Percentiles rank a stretch among this genome's conserved stretches.
Conservation (phyloP, 768 basidiomycete species). For the Pleurotus ostreatus region DNA sequence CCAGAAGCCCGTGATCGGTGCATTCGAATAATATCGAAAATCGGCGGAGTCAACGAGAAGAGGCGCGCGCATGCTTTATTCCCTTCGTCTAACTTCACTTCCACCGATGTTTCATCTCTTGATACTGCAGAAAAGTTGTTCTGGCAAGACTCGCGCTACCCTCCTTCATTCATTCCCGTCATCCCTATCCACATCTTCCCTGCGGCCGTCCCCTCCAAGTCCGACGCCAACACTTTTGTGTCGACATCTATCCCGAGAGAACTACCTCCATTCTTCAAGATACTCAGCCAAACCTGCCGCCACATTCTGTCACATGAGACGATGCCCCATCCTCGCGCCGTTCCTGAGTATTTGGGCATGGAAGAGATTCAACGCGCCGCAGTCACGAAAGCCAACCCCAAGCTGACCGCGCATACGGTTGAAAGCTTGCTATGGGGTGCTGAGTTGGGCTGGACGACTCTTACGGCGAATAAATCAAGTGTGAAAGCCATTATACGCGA, state of each 20-base stretch:
- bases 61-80: constrained; percentile 63
- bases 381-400: constrained; percentile 51
- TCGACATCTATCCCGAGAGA: neutral
- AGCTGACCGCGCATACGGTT: constrained; percentile 74
- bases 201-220: constrained; percentile 14
- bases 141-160: constrained; percentile 64
- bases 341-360: constrained; percentile 12
- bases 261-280: constrained; percentile 37
- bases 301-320: constrained; percentile 48
- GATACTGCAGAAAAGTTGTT: constrained; percentile 39
- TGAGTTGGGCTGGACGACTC: constrained; percentile 71
- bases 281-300: constrained; percentile 49
- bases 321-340: constrained; percentile 28
- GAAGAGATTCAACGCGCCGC: constrained; percentile 43
- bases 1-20: constrained; percentile 70
- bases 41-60: constrained; percentile 70
- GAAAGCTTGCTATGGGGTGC: constrained; percentile 71
- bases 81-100: constrained; percentile 8
- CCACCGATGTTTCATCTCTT: constrained; percentile 10
- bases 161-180: constrained; percentile 47
- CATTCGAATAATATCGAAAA: constrained; percentile 73
- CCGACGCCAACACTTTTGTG: constrained; percentile 2
- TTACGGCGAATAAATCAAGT: constrained; percentile 82
- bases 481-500: constrained; percentile 72
- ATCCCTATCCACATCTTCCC: constrained; percentile 55